A percentile compares a stretch with the other conserved stretches of the same genome.
Evolutionary conservation across 1,284 basidiomycete species (phyloP).

Genomic region (Xerocomus amazonicus): DNA sequence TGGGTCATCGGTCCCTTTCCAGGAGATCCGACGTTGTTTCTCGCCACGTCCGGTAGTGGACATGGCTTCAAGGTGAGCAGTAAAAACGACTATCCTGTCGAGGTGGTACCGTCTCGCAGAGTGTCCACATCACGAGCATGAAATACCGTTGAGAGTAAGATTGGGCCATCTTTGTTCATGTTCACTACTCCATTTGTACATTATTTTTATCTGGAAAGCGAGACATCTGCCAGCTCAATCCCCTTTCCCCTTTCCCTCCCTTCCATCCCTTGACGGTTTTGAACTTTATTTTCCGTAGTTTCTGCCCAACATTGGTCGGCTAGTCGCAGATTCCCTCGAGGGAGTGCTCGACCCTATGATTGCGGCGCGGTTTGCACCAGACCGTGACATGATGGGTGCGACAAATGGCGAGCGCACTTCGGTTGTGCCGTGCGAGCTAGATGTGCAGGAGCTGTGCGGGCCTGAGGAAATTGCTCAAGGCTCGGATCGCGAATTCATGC

Average conservation of each 20-base stretch:
- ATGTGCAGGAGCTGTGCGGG: slow-evolving; percentile 47
- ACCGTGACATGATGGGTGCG: slow-evolving; percentile 31
- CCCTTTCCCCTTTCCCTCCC: too few relatives aligned
- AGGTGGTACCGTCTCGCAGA: background rate
- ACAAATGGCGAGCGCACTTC: slow-evolving; percentile 36
- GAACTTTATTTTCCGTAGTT: slow-evolving; percentile 46
- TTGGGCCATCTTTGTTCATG: background rate
- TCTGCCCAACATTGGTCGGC: slow-evolving; percentile 74
- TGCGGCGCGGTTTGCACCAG: slow-evolving; percentile 52
- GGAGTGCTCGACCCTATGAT: slow-evolving; percentile 52
- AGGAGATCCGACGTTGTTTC: slow-evolving; percentile 50
- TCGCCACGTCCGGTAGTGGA: slow-evolving; percentile 78
- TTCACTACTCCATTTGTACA: background rate
- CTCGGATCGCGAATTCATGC: too few relatives aligned
- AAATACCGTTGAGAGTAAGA: too few relatives aligned
- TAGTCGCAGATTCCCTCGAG: slow-evolving; percentile 72
- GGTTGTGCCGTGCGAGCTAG: slow-evolving; percentile 38
- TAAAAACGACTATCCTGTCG: background rate
- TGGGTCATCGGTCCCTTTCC: slow-evolving; percentile 76
- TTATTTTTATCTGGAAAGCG: background rate
- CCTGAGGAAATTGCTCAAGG: slow-evolving; percentile 28
- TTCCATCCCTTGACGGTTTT: too few relatives aligned
- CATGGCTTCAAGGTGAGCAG: slow-evolving; percentile 74
- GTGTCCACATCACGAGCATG: background rate
- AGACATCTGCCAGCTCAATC: background rate